Conservation (phyloP, 192 early-diverging fungal species). For the Chytriomyces confervae region DNA sequence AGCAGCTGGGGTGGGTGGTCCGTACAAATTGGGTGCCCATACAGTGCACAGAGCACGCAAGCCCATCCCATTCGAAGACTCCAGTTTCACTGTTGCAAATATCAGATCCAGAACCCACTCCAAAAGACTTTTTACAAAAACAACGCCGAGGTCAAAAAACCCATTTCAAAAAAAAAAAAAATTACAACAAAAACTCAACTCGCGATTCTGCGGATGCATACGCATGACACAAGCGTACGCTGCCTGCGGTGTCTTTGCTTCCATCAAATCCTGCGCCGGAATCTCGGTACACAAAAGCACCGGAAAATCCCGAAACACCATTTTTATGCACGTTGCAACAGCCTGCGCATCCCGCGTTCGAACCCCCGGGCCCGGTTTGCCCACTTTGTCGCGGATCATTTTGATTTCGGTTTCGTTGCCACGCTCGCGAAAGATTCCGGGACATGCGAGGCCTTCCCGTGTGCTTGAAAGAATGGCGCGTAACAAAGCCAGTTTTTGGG, state of each 20-base stretch:
- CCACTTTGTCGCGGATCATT: slow-evolving; percentile 15
- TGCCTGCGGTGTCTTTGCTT: background rate
- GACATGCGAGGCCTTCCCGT: background rate
- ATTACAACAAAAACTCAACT: slow-evolving; percentile 8
- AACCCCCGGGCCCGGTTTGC: background rate
- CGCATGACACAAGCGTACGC: slow-evolving; percentile 13
- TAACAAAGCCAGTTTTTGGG: background rate
- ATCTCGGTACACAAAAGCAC: slow-evolving; percentile 18
- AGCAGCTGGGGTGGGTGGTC: background rate
- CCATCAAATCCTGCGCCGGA: slow-evolving; percentile 23
- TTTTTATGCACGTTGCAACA: slow-evolving; percentile 11
- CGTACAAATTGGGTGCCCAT: slow-evolving; percentile 29
- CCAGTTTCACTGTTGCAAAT: background rate
- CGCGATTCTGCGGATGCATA: slow-evolving; percentile 12
- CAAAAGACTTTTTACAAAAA: background rate
- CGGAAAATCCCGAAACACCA: slow-evolving; percentile 22
- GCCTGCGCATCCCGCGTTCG: slow-evolving; percentile 8
- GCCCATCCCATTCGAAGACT: slow-evolving; percentile 32
- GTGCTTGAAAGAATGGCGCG: background rate
- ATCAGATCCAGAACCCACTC: slow-evolving; percentile 41
- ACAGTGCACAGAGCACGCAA: slow-evolving; percentile 26
- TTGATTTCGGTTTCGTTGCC: slow-evolving; percentile 19
- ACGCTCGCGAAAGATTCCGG: slow-evolving; percentile 1
- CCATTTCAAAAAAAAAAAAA: background rate
- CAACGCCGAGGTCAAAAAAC: background rate